Evolutionary conservation across 1,139 yeast species (phyloP).

Genomic region (Yamadazyma conglobata): DNA sequence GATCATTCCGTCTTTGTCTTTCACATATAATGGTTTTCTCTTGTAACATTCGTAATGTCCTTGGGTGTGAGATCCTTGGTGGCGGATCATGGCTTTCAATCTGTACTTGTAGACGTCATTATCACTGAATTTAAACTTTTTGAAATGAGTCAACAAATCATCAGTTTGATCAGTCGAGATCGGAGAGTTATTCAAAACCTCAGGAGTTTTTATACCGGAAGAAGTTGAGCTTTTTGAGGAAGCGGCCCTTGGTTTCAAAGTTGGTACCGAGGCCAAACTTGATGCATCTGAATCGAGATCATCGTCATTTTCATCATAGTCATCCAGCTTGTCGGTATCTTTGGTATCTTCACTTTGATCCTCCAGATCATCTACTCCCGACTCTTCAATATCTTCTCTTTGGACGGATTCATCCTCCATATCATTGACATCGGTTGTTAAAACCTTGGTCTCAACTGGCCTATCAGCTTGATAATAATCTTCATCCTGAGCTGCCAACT

Average conservation of each 20-base stretch:
- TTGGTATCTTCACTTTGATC: slow-evolving; percentile 24
- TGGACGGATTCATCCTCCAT: slow-evolving; percentile 46
- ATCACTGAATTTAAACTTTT: slow-evolving; percentile 40
- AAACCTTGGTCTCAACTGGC: slow-evolving; percentile 22
- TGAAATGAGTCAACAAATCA: slow-evolving; percentile 37
- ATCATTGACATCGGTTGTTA: slow-evolving; percentile 43
- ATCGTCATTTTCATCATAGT: slow-evolving; percentile 20
- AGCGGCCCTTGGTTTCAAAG: slow-evolving; percentile 8
- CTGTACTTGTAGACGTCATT: slow-evolving; percentile 51
- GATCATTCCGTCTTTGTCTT: slow-evolving; percentile 44
- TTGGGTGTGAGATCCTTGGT: slow-evolving; percentile 81
- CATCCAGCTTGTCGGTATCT: slow-evolving; percentile 20
- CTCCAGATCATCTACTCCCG: slow-evolving; percentile 24
- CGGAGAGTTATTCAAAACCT: slow-evolving; percentile 33
- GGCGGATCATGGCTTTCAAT: slow-evolving; percentile 73
- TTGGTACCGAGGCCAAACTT: slow-evolving; percentile 9
- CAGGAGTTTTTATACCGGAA: slow-evolving; percentile 18
- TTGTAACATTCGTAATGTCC: slow-evolving; percentile 89
- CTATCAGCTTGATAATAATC: slow-evolving; percentile 3
- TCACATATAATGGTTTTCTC: slow-evolving; percentile 61
- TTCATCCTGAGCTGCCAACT: slow-evolving; percentile 21
- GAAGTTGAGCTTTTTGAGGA: slow-evolving; percentile 14
- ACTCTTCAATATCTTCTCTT: slow-evolving; percentile 39
- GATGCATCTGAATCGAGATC: slow-evolving; percentile 17
- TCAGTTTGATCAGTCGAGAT: slow-evolving; percentile 39